Conservation (phyloP, 768 basidiomycete species). For the Termitomyces sp. region DNA sequence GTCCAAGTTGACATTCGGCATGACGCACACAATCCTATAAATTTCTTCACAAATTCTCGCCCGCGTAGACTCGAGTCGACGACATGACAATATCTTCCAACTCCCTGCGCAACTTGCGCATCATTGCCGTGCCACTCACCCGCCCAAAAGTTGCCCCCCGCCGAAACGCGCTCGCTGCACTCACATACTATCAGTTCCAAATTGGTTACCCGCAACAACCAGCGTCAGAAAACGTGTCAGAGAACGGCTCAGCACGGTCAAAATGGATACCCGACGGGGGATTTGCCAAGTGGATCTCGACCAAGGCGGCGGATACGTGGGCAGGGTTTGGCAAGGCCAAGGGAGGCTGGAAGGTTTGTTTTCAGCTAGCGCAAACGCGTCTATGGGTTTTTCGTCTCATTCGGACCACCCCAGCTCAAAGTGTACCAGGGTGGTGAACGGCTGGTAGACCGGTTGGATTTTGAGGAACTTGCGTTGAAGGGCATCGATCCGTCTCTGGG, state of each 20-base stretch:
- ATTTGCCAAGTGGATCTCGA: conserved; percentile 44
- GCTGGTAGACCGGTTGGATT: conserved; percentile 69
- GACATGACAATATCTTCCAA: conserved; percentile 23
- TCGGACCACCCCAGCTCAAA: conserved; percentile 41
- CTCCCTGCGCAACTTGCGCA: conserved; percentile 37
- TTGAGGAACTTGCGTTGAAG: conserved; percentile 78
- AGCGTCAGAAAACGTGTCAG: conserved; percentile 5
- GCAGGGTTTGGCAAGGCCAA: conserved; percentile 66
- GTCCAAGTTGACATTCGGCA: conserved; percentile 6
- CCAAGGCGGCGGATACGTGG: conserved; percentile 61
- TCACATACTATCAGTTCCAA: conserved; percentile 49
- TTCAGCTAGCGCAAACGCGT: neutral
- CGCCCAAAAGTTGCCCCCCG: conserved; percentile 25
- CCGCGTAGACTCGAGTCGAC: neutral
- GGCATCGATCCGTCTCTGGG: conserved; percentile 69
- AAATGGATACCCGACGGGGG: conserved; percentile 42
- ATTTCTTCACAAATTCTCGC: neutral
- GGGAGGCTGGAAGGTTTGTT: conserved; percentile 71
- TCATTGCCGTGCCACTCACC: conserved; percentile 47
- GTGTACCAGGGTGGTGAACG: conserved; percentile 65
- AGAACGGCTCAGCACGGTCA: conserved; percentile 27
- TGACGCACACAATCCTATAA: conserved; percentile 3
- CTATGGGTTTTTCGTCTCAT: neutral
- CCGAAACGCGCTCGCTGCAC: conserved; percentile 4
- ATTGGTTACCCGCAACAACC: conserved; percentile 24